Conservation (phyloP, 2,329 filamentous ascomycete genomes). For the Colletotrichum chlorophyti region DNA sequence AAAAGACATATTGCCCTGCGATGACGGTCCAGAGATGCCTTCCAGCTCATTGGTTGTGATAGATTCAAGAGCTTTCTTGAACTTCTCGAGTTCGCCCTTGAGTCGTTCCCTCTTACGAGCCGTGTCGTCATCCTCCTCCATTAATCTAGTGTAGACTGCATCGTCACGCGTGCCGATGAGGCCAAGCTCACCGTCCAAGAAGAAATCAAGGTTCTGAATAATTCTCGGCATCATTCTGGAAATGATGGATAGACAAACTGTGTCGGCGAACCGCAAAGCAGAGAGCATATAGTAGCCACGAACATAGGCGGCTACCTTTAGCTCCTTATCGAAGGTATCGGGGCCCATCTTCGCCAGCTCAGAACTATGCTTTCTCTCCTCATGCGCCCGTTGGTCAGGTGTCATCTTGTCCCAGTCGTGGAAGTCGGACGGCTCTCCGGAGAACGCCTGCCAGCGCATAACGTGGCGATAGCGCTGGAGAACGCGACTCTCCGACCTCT, state of each 20-base stretch:
- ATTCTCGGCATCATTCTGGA: constrained; percentile 57
- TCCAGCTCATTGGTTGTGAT: constrained; percentile 55
- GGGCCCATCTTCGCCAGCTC: constrained; percentile 56
- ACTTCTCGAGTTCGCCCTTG: constrained; percentile 52
- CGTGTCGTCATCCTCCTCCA: constrained; percentile 55
- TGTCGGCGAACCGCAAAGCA: constrained; percentile 68
- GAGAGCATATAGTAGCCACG: constrained; percentile 75
- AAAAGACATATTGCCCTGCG: constrained; percentile 2
- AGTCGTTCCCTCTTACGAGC: constrained; percentile 48
- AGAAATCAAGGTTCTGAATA: constrained; percentile 44
- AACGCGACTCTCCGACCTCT: constrained; percentile 51
- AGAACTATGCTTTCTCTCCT: constrained; percentile 48
- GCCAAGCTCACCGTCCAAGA: constrained; percentile 53
- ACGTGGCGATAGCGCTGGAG: constrained; percentile 57
- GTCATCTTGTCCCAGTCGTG: constrained; percentile 53
- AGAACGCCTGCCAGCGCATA: constrained; percentile 53
- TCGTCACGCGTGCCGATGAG: constrained; percentile 39
- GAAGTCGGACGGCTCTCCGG: constrained; percentile 34
- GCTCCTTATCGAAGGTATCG: constrained; percentile 66
- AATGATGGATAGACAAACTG: constrained; percentile 53
- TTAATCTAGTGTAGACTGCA: constrained; percentile 47
- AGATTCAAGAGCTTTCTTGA: constrained; percentile 52
- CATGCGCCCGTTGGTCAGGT: constrained; percentile 53
- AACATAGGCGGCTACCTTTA: constrained; percentile 68
- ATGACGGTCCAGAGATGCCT: constrained; percentile 27